Conservation (phyloP, 305 asterid species). For the Fraxinus ornus region DNA sequence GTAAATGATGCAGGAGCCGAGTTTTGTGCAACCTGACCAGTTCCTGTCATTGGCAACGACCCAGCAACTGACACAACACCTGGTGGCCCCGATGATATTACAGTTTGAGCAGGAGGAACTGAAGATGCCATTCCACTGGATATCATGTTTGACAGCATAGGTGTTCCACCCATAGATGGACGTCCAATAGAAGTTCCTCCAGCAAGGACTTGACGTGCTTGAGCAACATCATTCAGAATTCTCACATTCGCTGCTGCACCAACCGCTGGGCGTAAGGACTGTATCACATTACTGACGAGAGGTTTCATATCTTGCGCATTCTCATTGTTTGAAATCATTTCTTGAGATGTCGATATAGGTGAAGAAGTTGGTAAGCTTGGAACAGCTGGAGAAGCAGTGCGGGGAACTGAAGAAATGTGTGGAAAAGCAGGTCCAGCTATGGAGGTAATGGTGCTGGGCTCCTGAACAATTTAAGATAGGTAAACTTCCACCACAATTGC, state of each 20-base stretch:
- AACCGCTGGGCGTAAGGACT: conserved; percentile 64
- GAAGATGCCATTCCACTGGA: conserved; percentile 86
- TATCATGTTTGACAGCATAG: conserved; percentile 87
- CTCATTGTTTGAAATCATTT: conserved; percentile 56
- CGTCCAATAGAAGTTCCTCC: conserved; percentile 79
- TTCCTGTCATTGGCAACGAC: conserved; percentile 54
- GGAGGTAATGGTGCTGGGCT: conserved; percentile 67
- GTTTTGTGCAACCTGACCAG: conserved; percentile 50
- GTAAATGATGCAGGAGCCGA: conserved; percentile 53
- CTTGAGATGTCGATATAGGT: conserved; percentile 78
- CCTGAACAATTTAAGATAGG: conserved; percentile 45
- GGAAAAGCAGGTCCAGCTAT: conserved; percentile 64
- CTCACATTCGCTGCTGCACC: conserved; percentile 89
- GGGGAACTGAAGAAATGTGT: conserved; percentile 62
- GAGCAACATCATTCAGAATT: conserved; percentile 84
- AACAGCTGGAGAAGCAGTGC: conserved; percentile 64
- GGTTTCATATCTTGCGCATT: conserved; percentile 76
- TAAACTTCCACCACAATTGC: not conserved
- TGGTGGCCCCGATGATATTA: conserved; percentile 59
- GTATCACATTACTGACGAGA: conserved; percentile 44
- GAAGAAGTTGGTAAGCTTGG: conserved; percentile 76
- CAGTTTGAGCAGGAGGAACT: conserved; percentile 64
- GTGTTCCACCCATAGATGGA: conserved; percentile 75
- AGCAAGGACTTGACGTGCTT: conserved; percentile 81
- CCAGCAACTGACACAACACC: conserved; percentile 57